These are phyloP conservation scores for Calonectria leucothoes DNA, from an alignment of 2,329 filamentous ascomycete species.

Conservation along the genomic window DNA sequence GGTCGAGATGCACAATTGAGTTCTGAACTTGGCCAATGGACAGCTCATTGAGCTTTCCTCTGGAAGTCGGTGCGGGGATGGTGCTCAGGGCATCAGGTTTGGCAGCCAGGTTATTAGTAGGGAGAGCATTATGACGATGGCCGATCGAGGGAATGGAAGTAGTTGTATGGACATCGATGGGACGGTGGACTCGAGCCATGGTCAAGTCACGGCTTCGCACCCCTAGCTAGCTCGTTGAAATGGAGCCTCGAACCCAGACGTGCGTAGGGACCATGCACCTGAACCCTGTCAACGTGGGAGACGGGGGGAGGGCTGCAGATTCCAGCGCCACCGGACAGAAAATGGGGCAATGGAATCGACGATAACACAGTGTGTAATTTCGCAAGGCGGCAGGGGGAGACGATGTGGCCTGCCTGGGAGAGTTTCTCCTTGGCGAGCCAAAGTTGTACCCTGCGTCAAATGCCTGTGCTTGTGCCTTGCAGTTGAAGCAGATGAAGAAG, in stretches of 20 bases:
- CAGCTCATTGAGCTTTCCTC: conserved; percentile 43
- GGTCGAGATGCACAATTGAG: conserved; percentile 27
- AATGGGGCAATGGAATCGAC: conserved; percentile 30
- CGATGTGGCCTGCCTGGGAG: not conserved
- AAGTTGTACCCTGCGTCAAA: not conserved
- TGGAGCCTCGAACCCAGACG: conserved; percentile 22
- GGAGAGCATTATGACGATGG: conserved; percentile 12
- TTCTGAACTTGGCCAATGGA: conserved; percentile 41
- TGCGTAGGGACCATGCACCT: conserved; percentile 20
- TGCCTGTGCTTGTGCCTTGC: not conserved
- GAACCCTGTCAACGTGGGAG: conserved; percentile 26
- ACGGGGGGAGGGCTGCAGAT: conserved; percentile 31
- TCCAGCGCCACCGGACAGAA: conserved; percentile 31
- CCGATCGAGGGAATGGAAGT: conserved; percentile 20
- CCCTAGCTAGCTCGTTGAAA: conserved; percentile 10
- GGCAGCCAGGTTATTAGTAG: not conserved
- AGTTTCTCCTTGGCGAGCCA: conserved; percentile 8
- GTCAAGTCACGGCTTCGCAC: conserved; percentile 31
- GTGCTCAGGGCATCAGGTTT: conserved; percentile 25
- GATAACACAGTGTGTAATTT: conserved; percentile 40
- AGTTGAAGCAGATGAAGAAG: not conserved
- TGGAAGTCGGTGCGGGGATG: conserved; percentile 30
- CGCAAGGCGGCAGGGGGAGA: conserved; percentile 36
- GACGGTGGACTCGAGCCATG: conserved; percentile 36
- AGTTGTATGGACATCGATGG: conserved; percentile 15